Conservation (phyloP, 768 basidiomycete genomes). For the Xerocomellus chrysenteron region DNA sequence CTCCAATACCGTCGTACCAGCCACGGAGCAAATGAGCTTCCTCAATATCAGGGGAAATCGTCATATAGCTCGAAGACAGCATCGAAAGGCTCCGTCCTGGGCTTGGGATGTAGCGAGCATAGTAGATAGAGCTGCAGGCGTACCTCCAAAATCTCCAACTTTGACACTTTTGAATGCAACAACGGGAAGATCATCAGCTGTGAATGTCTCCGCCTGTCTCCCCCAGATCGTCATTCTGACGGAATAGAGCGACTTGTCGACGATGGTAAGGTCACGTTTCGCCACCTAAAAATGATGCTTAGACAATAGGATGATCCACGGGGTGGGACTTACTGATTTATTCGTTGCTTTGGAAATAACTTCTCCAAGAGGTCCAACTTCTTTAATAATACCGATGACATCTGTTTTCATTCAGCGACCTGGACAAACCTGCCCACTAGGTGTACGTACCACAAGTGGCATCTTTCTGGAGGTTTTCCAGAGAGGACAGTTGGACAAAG, state of each 20-base stretch:
- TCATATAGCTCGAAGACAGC: slow-evolving; percentile 76
- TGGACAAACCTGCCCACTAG: not conserved
- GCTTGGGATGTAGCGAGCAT: slow-evolving; percentile 7
- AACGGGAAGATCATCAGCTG: slow-evolving; percentile 59
- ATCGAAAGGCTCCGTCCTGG: slow-evolving; percentile 82
- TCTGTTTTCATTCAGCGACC: slow-evolving; percentile 45
- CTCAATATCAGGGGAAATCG: slow-evolving; percentile 88
- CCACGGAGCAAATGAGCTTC: slow-evolving; percentile 84
- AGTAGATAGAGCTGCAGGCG: slow-evolving; percentile 6
- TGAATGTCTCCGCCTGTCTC: slow-evolving; percentile 84
- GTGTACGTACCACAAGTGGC: slow-evolving; percentile 67
- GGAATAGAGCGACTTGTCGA: slow-evolving; percentile 76
- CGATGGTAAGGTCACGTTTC: slow-evolving; percentile 88
- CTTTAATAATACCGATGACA: slow-evolving; percentile 84
- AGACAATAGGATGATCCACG: slow-evolving; percentile 1
- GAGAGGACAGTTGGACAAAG: slow-evolving; percentile 63
- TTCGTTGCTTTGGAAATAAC: slow-evolving; percentile 74
- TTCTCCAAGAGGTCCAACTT: slow-evolving; percentile 63
- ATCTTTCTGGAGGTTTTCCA: slow-evolving; percentile 73
- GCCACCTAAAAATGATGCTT: slow-evolving; percentile 50
- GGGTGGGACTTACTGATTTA: slow-evolving; percentile 44
- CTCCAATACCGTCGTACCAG: slow-evolving; percentile 84
- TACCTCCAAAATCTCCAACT: slow-evolving; percentile 89
- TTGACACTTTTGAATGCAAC: slow-evolving; percentile 93
- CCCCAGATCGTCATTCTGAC: slow-evolving; percentile 94